phyloP scores from a whole-genome alignment of 129 eudicot genomes.

The Erigeron canadensis region DNA sequence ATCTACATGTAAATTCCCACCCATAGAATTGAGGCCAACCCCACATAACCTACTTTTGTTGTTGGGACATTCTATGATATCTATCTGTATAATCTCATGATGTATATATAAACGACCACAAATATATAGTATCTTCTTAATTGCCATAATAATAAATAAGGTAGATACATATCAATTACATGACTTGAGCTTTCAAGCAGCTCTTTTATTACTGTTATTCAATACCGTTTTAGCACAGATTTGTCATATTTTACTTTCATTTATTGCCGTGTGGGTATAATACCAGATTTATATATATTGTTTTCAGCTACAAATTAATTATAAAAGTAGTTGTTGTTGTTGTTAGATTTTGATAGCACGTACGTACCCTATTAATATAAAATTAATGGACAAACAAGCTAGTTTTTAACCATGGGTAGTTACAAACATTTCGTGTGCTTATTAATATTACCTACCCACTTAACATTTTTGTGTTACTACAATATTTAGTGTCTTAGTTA shows the following conservation, averaged over 20 bases:
- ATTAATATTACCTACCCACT: too few relatives aligned
- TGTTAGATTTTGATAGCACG: constrained; percentile 7
- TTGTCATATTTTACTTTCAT: constrained; percentile 17
- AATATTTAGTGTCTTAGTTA: too few relatives aligned
- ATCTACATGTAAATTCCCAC: constrained; percentile 35
- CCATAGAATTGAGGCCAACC: constrained; percentile 10
- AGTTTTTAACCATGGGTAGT: not conserved
- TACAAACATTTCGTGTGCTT: too few relatives aligned
- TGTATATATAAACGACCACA: constrained; percentile 9
- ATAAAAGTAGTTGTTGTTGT: constrained; percentile 15
- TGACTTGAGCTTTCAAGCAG: constrained; percentile 13
- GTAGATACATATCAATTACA: constrained; percentile 22
- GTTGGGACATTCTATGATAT: constrained; percentile 29
- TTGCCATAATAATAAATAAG: constrained; percentile 20
- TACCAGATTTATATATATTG: constrained; percentile 18
- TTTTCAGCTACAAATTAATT: constrained; percentile 26
- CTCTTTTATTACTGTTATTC: constrained; percentile 9
- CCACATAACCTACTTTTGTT: constrained; percentile 28
- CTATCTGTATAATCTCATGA: not conserved
- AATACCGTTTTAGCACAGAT: constrained; percentile 5
- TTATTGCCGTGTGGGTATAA: constrained; percentile 34
- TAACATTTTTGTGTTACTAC: too few relatives aligned
- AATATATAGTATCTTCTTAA: too few relatives aligned
- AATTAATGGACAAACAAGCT: not conserved
- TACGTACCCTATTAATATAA: constrained; percentile 22